A percentile compares a stretch with the other conserved stretches of the same genome.
These are phyloP conservation scores for Chrysosphaeria jannelii DNA, from an alignment of 2,329 filamentous ascomycete species.

Conservation along the genomic window DNA sequence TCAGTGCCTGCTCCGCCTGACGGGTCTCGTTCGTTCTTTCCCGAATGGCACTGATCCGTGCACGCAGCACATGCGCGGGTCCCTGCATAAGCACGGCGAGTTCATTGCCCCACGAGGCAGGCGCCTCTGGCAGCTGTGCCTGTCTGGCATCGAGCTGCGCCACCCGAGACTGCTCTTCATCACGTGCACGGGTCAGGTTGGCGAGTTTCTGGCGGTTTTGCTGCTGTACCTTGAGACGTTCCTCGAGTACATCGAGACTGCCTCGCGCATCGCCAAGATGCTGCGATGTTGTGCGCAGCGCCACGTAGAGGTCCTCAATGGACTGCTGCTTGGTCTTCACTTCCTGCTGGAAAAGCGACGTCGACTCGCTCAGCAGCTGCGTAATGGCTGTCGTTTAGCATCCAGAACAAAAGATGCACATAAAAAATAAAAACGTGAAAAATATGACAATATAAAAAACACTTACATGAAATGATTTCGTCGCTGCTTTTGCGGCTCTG, in stretches of 20 bases:
- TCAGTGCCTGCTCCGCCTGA: conserved; percentile 37
- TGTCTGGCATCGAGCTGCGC: conserved; percentile 17
- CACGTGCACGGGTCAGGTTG: conserved; percentile 46
- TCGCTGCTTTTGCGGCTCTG: conserved; percentile 42
- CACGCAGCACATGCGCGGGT: conserved; percentile 26
- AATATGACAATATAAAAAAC: background rate
- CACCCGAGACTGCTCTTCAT: conserved; percentile 31
- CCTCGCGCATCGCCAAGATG: conserved; percentile 51
- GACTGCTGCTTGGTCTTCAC: conserved; percentile 58
- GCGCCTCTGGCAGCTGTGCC: conserved; percentile 11
- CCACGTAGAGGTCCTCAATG: conserved; percentile 54
- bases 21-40: conserved; percentile 35
- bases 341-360: conserved; percentile 50
- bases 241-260: conserved; percentile 38
- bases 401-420: background rate
- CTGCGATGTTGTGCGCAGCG: conserved; percentile 52
- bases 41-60: conserved; percentile 39
- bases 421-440: background rate
- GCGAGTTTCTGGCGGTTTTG: conserved; percentile 39
- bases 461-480: conserved; percentile 52
- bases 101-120: conserved; percentile 23
- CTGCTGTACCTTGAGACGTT: conserved; percentile 30
- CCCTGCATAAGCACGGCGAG: conserved; percentile 8
- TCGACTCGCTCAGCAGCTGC: conserved; percentile 49
- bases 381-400: conserved; percentile 34